Evolutionary conservation across 139 green algal genomes (phyloP).

Genomic region (Closterium sp.): DNA sequence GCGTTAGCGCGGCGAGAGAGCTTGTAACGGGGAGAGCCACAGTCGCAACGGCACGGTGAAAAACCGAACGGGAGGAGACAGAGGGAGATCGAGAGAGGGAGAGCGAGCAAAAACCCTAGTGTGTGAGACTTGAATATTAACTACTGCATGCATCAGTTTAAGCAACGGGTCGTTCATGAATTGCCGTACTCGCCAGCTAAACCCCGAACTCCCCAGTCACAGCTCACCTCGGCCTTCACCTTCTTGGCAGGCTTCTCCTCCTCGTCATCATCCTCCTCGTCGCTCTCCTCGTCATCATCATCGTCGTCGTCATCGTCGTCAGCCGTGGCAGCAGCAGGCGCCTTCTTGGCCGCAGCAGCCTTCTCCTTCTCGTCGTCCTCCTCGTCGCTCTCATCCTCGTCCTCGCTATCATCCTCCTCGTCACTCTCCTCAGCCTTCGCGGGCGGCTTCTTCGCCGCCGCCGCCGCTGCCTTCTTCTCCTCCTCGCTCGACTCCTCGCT

Average conservation of each 20-base stretch:
- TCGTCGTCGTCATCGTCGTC: not conserved
- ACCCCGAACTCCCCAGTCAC: conserved; percentile 26
- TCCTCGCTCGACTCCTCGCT: conserved; percentile 12
- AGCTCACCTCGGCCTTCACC: conserved; percentile 35
- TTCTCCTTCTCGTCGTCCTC: conserved; percentile 26
- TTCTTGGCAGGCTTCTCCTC: conserved; percentile 20
- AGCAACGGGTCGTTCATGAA: too few species aligned
- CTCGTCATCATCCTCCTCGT: conserved; percentile 10
- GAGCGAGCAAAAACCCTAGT: too few species aligned
- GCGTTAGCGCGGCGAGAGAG: too few species aligned
- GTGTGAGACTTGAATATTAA: too few species aligned
- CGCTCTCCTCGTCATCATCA: not conserved
- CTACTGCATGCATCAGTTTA: too few species aligned
- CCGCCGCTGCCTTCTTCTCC: not conserved
- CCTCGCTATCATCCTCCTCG: conserved; percentile 31
- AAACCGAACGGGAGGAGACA: too few species aligned
- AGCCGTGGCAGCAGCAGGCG: not conserved
- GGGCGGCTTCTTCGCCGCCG: conserved; percentile 1
- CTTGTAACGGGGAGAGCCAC: too few species aligned
- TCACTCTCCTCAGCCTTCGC: conserved; percentile 18
- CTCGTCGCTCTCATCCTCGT: conserved; percentile 37
- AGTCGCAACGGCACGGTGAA: too few species aligned
- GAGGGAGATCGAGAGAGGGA: too few species aligned
- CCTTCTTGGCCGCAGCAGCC: conserved; percentile 5
- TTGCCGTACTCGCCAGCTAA: too few species aligned